Evolutionary conservation across 2,329 filamentous ascomycete species (phyloP).

Genomic region (Anisogramma anomala): DNA sequence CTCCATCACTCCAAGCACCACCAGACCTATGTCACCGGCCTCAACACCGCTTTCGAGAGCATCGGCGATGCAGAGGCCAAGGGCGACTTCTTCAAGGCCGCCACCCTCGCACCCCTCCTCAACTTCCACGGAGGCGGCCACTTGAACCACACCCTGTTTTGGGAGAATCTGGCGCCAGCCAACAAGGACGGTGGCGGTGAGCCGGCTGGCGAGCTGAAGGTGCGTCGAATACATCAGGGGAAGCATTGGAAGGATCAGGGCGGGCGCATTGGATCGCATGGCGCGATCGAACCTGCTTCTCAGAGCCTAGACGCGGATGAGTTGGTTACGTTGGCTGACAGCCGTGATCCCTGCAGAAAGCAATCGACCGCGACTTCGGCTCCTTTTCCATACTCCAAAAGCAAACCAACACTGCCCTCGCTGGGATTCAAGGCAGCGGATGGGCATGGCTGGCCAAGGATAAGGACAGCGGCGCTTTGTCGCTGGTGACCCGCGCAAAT

Average conservation of each 20-base stretch:
- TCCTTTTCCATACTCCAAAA: slow-evolving; percentile 52
- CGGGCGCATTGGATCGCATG: too few species aligned
- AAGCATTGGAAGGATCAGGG: too few species aligned
- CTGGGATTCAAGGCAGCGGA: slow-evolving; percentile 73
- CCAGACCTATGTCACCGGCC: slow-evolving; percentile 64
- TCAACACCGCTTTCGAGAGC: slow-evolving; percentile 54
- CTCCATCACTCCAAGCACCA: slow-evolving; percentile 72
- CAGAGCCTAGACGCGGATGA: not conserved
- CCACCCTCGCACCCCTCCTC: slow-evolving; percentile 43
- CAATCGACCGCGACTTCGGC: slow-evolving; percentile 58
- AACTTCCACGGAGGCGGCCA: slow-evolving; percentile 88
- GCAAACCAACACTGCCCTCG: slow-evolving; percentile 55
- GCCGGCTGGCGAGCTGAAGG: slow-evolving; percentile 49
- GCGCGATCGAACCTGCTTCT: too few species aligned
- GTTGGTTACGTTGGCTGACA: too few species aligned
- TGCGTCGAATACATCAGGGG: slow-evolving; percentile 17
- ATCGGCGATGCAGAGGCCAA: slow-evolving; percentile 52
- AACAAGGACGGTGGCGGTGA: slow-evolving; percentile 51
- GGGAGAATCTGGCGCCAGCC: slow-evolving; percentile 68
- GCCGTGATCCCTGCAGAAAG: slow-evolving; percentile 24
- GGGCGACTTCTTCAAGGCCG: slow-evolving; percentile 44
- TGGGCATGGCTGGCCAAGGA: slow-evolving; percentile 85
- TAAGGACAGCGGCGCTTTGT: slow-evolving; percentile 47
- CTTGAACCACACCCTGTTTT: slow-evolving; percentile 89
- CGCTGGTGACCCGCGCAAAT: slow-evolving; percentile 64